Evolutionary conservation across 345 rosid species (phyloP).

Genomic region (Linum trigynum): DNA sequence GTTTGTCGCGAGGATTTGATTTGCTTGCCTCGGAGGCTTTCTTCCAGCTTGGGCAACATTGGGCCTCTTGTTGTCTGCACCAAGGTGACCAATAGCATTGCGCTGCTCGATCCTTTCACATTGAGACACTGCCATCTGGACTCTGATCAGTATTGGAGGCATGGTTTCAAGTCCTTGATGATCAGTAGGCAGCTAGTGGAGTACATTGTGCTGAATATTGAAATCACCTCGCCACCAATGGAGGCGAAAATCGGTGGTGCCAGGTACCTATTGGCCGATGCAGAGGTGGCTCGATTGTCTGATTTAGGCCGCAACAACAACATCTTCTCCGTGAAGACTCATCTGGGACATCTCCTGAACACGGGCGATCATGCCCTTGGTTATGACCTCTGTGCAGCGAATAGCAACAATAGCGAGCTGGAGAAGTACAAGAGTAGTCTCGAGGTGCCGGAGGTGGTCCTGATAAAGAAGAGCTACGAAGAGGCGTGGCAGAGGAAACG

Average conservation of each 20-base stretch:
- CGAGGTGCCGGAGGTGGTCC: constrained; percentile 38
- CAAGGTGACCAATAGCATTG: constrained; percentile 44
- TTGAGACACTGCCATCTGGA: constrained; percentile 42
- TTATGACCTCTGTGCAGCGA: constrained; percentile 39
- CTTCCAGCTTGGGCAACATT: constrained; percentile 39
- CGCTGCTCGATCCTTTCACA: constrained; percentile 41
- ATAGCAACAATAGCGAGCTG: constrained; percentile 41
- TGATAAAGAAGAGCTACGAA: constrained; percentile 51
- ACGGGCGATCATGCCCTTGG: constrained; percentile 52
- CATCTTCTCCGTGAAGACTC: constrained; percentile 40
- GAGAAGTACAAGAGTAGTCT: constrained; percentile 29
- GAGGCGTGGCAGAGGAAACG: constrained; percentile 43
- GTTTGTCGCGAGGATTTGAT: constrained; percentile 50
- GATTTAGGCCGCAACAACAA: constrained; percentile 35
- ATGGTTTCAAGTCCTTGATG: constrained; percentile 34
- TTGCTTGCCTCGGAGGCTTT: constrained; percentile 37
- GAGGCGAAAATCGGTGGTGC: constrained; percentile 39
- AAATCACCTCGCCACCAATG: constrained; percentile 12
- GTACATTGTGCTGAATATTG: constrained; percentile 48
- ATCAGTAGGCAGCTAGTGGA: constrained; percentile 48
- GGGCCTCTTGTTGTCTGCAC: constrained; percentile 59
- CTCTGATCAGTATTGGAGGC: constrained; percentile 43
- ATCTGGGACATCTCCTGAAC: constrained; percentile 45
- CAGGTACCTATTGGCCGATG: constrained; percentile 40
- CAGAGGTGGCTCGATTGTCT: constrained; percentile 40